Base-by-base conservation (phyloP, 148 eudicot genomes). In the Chenopodium album region DNA sequence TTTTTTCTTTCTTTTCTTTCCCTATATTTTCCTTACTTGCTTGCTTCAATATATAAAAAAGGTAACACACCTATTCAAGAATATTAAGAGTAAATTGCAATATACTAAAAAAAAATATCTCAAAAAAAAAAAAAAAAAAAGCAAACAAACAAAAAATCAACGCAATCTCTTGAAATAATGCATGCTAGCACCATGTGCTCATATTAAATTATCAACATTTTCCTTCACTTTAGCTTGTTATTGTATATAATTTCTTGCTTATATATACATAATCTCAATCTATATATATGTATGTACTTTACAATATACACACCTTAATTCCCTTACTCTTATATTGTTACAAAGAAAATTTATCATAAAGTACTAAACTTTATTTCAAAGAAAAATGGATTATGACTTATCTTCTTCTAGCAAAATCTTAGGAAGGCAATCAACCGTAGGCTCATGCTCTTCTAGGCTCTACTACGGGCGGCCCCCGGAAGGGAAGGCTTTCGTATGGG, bases 401-500 rank as follows among this genome's bases (percentile, higher is more conserved):
- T 50, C 12, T 73, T 81, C 78, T 73, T 81, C 78, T 32, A 84
- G 76, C 66, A 79, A 75, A 77, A 75, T 84, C n/a, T 59, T 88
- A 65, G 78, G 79, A 72, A 80, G 90, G 68, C 87, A 88, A 80
- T 80, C 87, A 8, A 86, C 90, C 0, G 50, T 81, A 0, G 90
- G 80, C 0, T 84, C 88, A 26, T 73, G 82, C 23, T 86, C 88
- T 2, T 88, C 90, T 11, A 77, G 88, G 20, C 77, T 85, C 4
- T 93, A 87, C 79, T 88, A 89, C 32, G 84, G 86, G 19, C 78
- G 86, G 19, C 80, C 60, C 20, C 23, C 86, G 0, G 93, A 88
- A 71, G 93, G 94, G 8, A 89, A 92, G 26, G 95, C 97, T 0
- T 93, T 93, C 73, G 69, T 82, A 20, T 93, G 97, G 97, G 97